Evolutionary conservation across 2,329 filamentous ascomycete species (phyloP).

Genomic region (Nemania sp.): DNA sequence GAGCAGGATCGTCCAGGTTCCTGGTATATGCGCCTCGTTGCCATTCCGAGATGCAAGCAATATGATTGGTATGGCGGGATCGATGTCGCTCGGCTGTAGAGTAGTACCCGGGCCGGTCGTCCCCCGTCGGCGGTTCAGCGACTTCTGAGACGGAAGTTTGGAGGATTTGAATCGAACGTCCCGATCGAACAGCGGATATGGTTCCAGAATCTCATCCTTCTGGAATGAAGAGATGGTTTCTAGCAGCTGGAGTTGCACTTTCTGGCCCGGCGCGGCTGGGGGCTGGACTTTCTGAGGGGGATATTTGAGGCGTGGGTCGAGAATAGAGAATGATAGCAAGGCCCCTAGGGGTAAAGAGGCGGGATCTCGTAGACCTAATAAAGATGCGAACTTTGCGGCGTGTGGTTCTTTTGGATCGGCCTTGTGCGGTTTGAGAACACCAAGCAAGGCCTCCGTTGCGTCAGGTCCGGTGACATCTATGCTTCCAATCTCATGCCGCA

Average conservation of each 20-base stretch:
- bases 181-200: slow-evolving; percentile 69
- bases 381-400: slow-evolving; percentile 53
- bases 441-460: slow-evolving; percentile 76
- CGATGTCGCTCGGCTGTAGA: slow-evolving; percentile 60
- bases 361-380: slow-evolving; percentile 67
- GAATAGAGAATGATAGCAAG: slow-evolving; percentile 71
- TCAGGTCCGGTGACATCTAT: slow-evolving; percentile 67
- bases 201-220: slow-evolving; percentile 55
- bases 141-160: slow-evolving; percentile 73
- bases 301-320: slow-evolving; percentile 80
- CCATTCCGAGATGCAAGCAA: slow-evolving; percentile 64
- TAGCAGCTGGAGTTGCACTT: slow-evolving; percentile 48
- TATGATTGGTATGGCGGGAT: slow-evolving; percentile 79
- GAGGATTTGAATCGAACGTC: slow-evolving; percentile 67
- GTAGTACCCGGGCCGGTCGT: slow-evolving; percentile 65
- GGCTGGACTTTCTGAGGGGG: slow-evolving; percentile 65
- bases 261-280: slow-evolving; percentile 40
- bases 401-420: slow-evolving; percentile 46
- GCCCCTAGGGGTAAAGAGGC: slow-evolving; percentile 71
- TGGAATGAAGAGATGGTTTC: slow-evolving; percentile 70
- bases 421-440: slow-evolving; percentile 62
- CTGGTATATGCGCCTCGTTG: slow-evolving; percentile 57
- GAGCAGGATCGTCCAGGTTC: slow-evolving; percentile 80
- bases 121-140: slow-evolving; percentile 76
- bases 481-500: slow-evolving; percentile 69